Conservation (phyloP, 202 grass and related monocot genomes). For the Dendrocalamus latiflorus region DNA sequence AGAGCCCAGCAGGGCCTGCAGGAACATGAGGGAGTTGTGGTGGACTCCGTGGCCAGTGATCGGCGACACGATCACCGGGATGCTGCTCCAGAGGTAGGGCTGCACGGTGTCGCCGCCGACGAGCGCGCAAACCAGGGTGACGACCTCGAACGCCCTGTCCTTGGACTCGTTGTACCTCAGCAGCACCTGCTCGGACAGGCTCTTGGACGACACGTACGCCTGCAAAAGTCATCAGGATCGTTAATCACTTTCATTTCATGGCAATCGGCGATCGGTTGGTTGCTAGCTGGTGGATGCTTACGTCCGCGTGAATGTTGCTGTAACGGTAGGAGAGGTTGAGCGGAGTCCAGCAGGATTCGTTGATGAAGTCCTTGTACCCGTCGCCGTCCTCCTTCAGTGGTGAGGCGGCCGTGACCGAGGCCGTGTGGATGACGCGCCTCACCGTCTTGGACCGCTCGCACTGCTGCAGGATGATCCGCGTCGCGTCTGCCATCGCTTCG, state of each 20-base stretch:
- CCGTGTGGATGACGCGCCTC: conserved; percentile 66
- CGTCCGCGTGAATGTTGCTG: conserved; percentile 20
- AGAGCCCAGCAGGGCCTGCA: conserved; percentile 50
- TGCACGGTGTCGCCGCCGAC: conserved; percentile 61
- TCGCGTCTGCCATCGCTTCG: conserved; percentile 35
- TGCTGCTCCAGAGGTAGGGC: not conserved
- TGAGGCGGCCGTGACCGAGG: conserved; percentile 38
- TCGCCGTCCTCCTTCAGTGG: conserved; percentile 43
- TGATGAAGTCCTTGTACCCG: conserved; percentile 39
- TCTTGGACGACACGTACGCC: conserved; percentile 48
- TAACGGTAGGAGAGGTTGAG: conserved; percentile 44
- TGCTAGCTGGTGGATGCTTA: not conserved
- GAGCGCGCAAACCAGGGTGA: conserved; percentile 42
- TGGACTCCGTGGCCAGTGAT: conserved; percentile 10
- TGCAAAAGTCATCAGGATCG: not conserved
- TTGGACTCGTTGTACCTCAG: conserved; percentile 35
- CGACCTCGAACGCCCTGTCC: conserved; percentile 37
- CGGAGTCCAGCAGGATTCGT: conserved; percentile 56
- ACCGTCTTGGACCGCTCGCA: conserved; percentile 55
- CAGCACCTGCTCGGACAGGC: conserved; percentile 47
- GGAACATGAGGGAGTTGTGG: conserved; percentile 27
- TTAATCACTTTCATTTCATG: not conserved
- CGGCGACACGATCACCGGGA: conserved; percentile 28
- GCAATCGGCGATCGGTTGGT: not conserved
- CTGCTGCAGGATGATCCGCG: conserved; percentile 39